Base-by-base conservation (phyloP, 495 filamentous ascomycete species). In the Ramalina intermedia region DNA sequence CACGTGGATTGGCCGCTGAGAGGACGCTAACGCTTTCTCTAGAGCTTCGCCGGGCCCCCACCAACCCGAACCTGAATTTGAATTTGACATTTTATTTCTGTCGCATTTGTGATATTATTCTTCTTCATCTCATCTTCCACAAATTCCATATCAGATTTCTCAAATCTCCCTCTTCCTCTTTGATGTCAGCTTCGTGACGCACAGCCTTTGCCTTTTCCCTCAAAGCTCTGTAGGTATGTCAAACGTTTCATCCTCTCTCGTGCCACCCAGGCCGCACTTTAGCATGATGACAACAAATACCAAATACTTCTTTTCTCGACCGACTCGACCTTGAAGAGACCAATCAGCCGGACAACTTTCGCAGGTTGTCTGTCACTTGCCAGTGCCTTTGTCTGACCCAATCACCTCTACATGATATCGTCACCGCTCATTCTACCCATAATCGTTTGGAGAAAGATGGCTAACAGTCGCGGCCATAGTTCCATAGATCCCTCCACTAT, bases 271-370 rank as follows among this genome's bases (percentile, higher is more conserved):
- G 43, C 40, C 46, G 46, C 46, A 46, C 51, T 51, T 60, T 71
- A 68, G 72, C 64, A 82, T 80, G 87, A 95, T 95, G 88, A 91
- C 79, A 88, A 79, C 70, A 55, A 33, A 54, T 51, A 65, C 74
- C 70, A 70, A 79, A 74, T 70, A 78, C 87, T 95, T 94, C 87
- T 90, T 93, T 85, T 84, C 80, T 79, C 73, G 80, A 69, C 82
- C 73, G 84, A 95, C 71, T 91, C 88, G 88, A 80, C 86, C 81
- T 80, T 95, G 88, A 90, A 80, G 85, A 86, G 69, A 72, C 55
- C 68, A 68, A 66, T 72, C 73, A 74, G 63, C 78, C 76, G 80
- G 82, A 78, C 72, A 66, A 69, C 72, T 71, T 72, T 78, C 75
- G 69, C 74, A 69, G 74, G 73, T 72, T 69, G 75, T 79, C 82